These are phyloP conservation scores for Fusarium gaditjirri DNA, from an alignment of 2,329 filamentous ascomycete species.

Conservation along the genomic window DNA sequence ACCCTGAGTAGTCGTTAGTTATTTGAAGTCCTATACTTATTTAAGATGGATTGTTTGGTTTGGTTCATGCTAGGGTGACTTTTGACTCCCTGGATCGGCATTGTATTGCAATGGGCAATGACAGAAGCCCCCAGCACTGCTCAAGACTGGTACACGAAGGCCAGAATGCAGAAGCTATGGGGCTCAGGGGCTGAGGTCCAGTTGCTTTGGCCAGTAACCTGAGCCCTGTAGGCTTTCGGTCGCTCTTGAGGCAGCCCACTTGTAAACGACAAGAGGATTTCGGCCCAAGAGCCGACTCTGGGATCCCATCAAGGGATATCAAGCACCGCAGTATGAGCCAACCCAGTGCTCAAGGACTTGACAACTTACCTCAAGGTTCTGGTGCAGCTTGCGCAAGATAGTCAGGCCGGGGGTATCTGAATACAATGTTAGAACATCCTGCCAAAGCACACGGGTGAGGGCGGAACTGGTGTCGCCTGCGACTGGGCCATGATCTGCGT, in stretches of 20 bases:
- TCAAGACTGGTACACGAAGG: too few relatives aligned
- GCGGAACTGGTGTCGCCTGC: not conserved
- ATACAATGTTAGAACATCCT: not conserved
- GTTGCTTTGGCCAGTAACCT: too few relatives aligned
- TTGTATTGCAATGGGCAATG: not conserved
- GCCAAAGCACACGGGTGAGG: not conserved
- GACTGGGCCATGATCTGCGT: not conserved
- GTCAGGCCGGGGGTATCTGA: not conserved
- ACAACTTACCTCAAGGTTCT: not conserved
- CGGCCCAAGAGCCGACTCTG: not conserved
- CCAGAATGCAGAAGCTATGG: too few relatives aligned
- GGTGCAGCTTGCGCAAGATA: not conserved
- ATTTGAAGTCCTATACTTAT: not conserved
- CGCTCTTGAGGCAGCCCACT: too few relatives aligned
- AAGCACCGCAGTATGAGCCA: not conserved
- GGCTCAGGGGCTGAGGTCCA: too few relatives aligned
- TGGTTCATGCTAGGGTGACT: not conserved
- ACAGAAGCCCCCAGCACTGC: not conserved
- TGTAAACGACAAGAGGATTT: too few relatives aligned
- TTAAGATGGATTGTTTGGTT: not conserved
- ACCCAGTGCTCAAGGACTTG: not conserved
- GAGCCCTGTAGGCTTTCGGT: too few relatives aligned
- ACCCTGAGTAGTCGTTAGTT: not conserved
- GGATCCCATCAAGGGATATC: not conserved
- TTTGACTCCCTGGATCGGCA: not conserved